Evolutionary conservation across 2,329 filamentous ascomycete species (phyloP), one percentile per base, ranked within the genome.

Genomic region (Penicillium sp.): DNA sequence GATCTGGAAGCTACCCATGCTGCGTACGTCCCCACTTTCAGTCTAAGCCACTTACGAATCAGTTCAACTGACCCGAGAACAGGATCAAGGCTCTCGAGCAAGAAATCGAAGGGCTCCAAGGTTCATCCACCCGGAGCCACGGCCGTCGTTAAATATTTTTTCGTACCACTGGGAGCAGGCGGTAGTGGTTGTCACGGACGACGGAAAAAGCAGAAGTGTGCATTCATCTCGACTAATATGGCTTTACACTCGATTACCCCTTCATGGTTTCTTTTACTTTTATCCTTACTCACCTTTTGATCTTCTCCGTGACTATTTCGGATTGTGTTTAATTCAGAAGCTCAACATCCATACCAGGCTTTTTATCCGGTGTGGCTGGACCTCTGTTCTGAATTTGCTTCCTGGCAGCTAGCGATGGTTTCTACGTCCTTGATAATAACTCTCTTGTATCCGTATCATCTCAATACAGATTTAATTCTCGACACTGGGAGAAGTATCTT

Each of bases 1-100:
- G 95, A 99, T 77, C 88, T 99, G 79, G 95, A 99, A 85, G 91
- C 92, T 81, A 98, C 94, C 70, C 96, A 99, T 76, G 94, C 95
- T 75, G 90, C 85, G 78, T 84, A 81, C 65, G 80, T 79, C 41
- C 15, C 56, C 23, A 23, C 6, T 31, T 21, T 19, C 38, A n/a
- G 7, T 58, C 9, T n/a, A 11, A 7, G 11, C 31, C 6, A 55
- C 7, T 38, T 64, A 65, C 30, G 8, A 11, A 31, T 13, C 30
- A 4, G 31, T 30, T 15, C 8, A 13, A 35, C 75, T 80, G 64
- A 80, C 70, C 19, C 15, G 17, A 30, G 9, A 49, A 56, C 66
- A 82, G 80, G 23, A 83, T 83, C 79, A 83, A 83, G 74, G 73
- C 79, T 56, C 77, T 83, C 69, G 95, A 99, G 83, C 84, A 86